Base-by-base conservation (phyloP, 2,329 filamentous ascomycete species). In the Dothideomycetes sp. region DNA sequence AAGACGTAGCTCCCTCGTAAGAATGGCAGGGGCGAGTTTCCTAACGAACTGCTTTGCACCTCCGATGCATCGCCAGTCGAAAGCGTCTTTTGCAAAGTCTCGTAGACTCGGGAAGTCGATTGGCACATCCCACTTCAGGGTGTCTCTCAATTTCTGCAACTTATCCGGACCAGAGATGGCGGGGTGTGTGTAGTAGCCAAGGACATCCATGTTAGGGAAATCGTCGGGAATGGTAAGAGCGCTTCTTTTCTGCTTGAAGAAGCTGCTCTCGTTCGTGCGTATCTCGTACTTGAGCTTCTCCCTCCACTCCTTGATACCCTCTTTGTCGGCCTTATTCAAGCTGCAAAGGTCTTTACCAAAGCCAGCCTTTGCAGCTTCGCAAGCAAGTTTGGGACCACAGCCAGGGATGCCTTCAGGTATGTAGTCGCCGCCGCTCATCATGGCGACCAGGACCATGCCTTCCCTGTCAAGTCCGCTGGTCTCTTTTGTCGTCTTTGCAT, bases 351-450 rank as follows among this genome's bases (percentile, higher is more conserved):
- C 75, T 42, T 70, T 74, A 2, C 89, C 91, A 58, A 89, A 96
- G 0, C 88, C 87, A 38, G 86, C 91, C 52, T 77, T 77, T 24
- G 88, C 88, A 39, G 91, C 93, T 56, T 95, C 86, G 49, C 84
- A 91, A 1, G 91, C 89, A 9, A 88, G 69, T 54, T 89, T 94
- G 36, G 86, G 77, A 2, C 91, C 91, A 50, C 88, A 94, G 3
- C 84, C 83, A 0, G 84, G 79, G 12, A 98, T 81, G 0, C 91
- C 91, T 40, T 86, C 84, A 0, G 88, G 84, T 1, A 89, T 69
- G 51, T 98, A 98, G 59, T 98, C 91, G 5, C 91, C 91, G 5
- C 91, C 91, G 50, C 88, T 95, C 74, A 98, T 87, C 45, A 98
- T 66, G 1, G 91, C 91, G 15, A 96, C 82, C 10, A 98, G 65